A percentile compares a stretch with the other conserved stretches of the same genome.
phyloP scores from a whole-genome alignment of 2,329 filamentous ascomycete genomes.

The Grosmannia huntii region DNA sequence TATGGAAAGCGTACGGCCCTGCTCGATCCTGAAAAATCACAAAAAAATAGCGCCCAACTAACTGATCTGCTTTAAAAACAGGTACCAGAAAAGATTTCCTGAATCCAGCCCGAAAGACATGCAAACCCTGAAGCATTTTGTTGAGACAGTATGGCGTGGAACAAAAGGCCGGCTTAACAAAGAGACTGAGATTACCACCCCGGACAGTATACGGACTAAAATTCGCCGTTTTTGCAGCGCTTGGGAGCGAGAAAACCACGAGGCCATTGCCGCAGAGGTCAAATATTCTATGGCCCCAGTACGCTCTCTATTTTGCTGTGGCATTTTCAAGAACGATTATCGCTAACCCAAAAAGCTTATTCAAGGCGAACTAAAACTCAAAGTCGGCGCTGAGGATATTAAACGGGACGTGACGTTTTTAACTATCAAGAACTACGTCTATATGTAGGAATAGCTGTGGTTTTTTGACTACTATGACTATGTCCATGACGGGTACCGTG shows the following conservation, averaged over 20 bases:
- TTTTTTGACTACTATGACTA: constrained; percentile 7
- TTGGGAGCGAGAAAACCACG: constrained; percentile 1
- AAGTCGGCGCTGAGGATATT: constrained; percentile 3
- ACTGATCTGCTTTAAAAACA: not conserved
- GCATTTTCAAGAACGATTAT: not conserved
- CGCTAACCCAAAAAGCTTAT: constrained; percentile 4
- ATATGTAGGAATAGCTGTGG: constrained; percentile 5
- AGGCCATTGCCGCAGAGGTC: constrained; percentile 2
- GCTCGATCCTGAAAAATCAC: not conserved
- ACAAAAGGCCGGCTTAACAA: constrained; percentile 5
- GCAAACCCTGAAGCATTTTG: constrained; percentile 5
- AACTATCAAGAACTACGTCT: constrained; percentile 6
- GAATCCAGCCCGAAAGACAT: constrained; percentile 2
- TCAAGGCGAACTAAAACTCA: constrained; percentile 5
- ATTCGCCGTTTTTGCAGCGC: constrained; percentile 6
- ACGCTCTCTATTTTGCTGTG: constrained; percentile 1
- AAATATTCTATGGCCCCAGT: constrained; percentile 5
- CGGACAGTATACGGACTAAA: constrained; percentile 2
- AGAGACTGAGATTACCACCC: constrained; percentile 1
- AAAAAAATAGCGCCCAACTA: not conserved
- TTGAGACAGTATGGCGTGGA: constrained; percentile 2
- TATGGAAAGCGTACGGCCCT: constrained; percentile 1
- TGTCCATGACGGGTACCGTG: not conserved
- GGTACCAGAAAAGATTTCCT: constrained; percentile 1
- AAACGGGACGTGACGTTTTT: constrained; percentile 3